These are phyloP conservation scores for Epichloe amarillans DNA, from an alignment of 2,329 filamentous ascomycete genomes.

Conservation along the genomic window DNA sequence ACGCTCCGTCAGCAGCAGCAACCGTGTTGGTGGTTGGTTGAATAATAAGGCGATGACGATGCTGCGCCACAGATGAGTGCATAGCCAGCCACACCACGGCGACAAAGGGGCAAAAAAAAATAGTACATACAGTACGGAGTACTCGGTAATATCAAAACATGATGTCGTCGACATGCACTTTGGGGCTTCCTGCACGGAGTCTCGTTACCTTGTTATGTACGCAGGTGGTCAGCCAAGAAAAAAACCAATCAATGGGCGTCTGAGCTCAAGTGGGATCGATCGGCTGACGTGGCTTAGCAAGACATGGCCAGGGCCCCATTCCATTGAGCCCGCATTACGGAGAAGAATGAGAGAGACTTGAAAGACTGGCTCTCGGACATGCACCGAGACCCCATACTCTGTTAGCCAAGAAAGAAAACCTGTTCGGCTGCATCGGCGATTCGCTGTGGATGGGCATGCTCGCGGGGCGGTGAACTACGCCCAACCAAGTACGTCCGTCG, in stretches of 20 bases:
- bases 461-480: no score
- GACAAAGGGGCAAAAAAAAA: no score
- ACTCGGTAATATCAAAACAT: no score
- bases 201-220: not conserved
- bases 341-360: no score
- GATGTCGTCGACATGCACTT: no score
- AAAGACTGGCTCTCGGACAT: not conserved
- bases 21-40: not conserved
- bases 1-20: not conserved
- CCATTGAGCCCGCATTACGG: not conserved
- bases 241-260: no score
- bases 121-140: no score
- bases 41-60: not conserved
- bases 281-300: not conserved
- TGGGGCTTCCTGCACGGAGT: no score
- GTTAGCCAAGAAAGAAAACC: not conserved
- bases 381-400: not conserved
- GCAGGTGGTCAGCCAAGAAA: no score
- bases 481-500: no score
- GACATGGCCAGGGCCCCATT: not conserved
- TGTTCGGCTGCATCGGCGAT: not conserved
- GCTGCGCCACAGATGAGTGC: not conserved
- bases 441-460: not conserved
- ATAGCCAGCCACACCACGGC: not conserved
- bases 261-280: no score